Evolutionary conservation across 257 asterid genomes (phyloP).

Genomic region (Solanum microdontum): DNA sequence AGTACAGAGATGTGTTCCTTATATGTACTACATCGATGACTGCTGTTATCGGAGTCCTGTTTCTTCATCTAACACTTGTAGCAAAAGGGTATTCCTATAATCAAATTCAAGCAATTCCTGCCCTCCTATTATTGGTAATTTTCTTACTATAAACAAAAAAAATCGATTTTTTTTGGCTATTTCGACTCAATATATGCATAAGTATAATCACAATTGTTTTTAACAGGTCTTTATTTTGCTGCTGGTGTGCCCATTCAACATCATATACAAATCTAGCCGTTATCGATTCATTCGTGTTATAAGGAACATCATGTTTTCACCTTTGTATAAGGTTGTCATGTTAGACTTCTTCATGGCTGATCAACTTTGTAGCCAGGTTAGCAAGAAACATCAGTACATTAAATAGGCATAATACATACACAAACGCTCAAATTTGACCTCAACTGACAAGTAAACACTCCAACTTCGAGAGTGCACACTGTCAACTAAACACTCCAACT

Average conservation of each 20-base stretch:
- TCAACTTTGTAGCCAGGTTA: conserved; percentile 95
- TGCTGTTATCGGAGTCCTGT: conserved; percentile 54
- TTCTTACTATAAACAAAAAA: not conserved
- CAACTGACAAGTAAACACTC: not conserved
- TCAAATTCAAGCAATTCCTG: conserved; percentile 66
- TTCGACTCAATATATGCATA: not conserved
- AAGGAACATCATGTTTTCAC: conserved; percentile 70
- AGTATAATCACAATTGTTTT: not conserved
- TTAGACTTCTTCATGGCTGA: conserved; percentile 95
- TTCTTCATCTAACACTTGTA: conserved; percentile 60
- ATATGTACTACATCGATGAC: conserved; percentile 67
- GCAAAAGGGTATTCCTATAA: conserved; percentile 57
- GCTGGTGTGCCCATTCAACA: conserved; percentile 65
- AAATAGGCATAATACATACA: not conserved
- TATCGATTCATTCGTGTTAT: conserved; percentile 52
- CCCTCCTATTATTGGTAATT: conserved; percentile 62
- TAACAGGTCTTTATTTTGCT: conserved; percentile 34
- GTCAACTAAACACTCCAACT: not conserved
- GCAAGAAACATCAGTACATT: not conserved
- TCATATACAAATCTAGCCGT: conserved; percentile 76
- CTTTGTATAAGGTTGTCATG: conserved; percentile 85
- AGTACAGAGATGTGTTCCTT: conserved; percentile 67
- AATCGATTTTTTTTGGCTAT: not conserved
- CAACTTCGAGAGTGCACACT: not conserved
- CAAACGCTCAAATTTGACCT: not conserved